A percentile compares a stretch with the other conserved stretches of the same genome.
Conservation (phyloP, 2,329 filamentous ascomycete species). For the Neonectria magnoliae region DNA sequence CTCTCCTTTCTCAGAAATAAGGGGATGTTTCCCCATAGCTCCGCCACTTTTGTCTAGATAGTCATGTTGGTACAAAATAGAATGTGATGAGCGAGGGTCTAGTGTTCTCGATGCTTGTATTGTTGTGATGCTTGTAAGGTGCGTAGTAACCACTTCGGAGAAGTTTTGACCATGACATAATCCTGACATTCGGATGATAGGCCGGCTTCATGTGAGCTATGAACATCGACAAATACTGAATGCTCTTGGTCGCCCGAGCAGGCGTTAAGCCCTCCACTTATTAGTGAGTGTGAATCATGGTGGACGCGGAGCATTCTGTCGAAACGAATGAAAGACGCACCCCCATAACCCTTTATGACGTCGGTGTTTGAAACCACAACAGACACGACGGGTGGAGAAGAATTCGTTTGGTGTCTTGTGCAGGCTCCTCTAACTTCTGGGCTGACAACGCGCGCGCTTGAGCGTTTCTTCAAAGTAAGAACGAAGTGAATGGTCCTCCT, state of each 20-base stretch:
- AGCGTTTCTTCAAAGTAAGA: not conserved
- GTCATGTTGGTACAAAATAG: constrained; percentile 25
- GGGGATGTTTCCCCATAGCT: constrained; percentile 35
- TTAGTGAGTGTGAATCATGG: not conserved
- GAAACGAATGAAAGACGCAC: not conserved
- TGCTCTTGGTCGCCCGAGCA: not conserved
- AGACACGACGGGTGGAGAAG: not conserved
- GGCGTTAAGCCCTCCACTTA: not conserved
- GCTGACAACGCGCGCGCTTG: not conserved
- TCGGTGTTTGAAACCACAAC: not conserved
- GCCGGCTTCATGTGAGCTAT: not conserved
- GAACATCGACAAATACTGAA: not conserved
- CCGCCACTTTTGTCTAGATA: constrained; percentile 21
- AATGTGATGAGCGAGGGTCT: constrained; percentile 17
- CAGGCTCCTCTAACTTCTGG: not conserved
- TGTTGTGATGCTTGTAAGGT: not conserved
- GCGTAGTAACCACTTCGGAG: not conserved
- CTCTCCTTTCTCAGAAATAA: constrained; percentile 28
- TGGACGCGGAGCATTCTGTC: not conserved
- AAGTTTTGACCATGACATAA: not conserved
- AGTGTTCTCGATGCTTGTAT: not conserved
- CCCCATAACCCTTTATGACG: not conserved
- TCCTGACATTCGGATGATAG: not conserved
- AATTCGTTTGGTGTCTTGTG: not conserved
- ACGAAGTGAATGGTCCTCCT: not conserved